Evolutionary conservation across 2,329 filamentous ascomycete species (phyloP), one percentile per base, ranked within the genome.

Genomic region (Scedosporium aurantiacum): DNA sequence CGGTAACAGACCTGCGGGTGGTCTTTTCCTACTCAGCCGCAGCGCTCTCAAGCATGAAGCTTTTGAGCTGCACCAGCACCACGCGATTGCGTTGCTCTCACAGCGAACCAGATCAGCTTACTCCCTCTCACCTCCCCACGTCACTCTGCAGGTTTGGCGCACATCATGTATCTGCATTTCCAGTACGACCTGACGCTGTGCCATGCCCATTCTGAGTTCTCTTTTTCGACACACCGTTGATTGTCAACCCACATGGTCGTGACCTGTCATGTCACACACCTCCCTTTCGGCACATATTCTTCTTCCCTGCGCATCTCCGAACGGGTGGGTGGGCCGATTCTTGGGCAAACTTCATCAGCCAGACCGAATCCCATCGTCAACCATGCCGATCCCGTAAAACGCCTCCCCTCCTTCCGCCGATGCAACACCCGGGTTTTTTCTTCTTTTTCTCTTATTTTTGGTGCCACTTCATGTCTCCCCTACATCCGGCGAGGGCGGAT

Each of bases 141-240:
- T 57, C 54, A 57, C 54, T 57, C 54, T 57, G 54, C 54, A 57
- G 54, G 32, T 57, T 37, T 32, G 27, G 54, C 32, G 54, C 54
- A 40, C 32, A 57, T 57, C 27, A 18, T 10, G 23, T 32, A 57
- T 40, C 54, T 57, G 54, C 32, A 40, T 57, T 25, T 23, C 27
- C 5, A 18, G 14, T 57, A 14, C 32, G 14, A 16, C 23, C 27
- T 32, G 27, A n/a, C 54, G 23, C 54, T 23, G 14, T n/a, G 16
- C 25, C 21, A 16, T n/a, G 14, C 54, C 16, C 25, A 16, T 25
- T 10, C 54, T 37, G 7, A 12, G 18, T n/a, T 37, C 37, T 45
- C 57, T n/a, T 37, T 18, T 27, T 23, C 57, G 27, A 37, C 54
- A 40, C 32, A 57, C 54, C 54, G 54, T 40, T n/a, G 54, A 32